These are phyloP conservation scores for Persicaria maculosa DNA, from an alignment of 148 eudicot species.

Conservation along the genomic window DNA sequence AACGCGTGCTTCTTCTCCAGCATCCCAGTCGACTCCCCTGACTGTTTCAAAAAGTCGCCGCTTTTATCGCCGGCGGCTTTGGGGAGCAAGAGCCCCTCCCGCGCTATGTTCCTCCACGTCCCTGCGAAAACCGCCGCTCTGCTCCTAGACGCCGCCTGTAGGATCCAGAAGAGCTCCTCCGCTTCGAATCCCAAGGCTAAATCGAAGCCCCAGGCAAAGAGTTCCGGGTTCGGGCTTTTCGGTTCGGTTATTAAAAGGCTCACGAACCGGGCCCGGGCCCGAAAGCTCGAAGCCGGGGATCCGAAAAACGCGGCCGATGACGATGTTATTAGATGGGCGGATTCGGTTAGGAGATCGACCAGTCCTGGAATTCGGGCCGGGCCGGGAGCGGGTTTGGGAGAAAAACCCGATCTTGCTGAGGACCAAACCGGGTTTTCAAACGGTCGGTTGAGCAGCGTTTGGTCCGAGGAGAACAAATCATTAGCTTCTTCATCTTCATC, in stretches of 20 bases:
- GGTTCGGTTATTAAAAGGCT: conserved; percentile 51
- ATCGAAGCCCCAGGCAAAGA: conserved; percentile 32
- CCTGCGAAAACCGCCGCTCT: conserved; percentile 65
- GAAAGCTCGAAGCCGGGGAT: conserved; percentile 18
- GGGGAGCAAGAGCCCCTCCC: conserved; percentile 12
- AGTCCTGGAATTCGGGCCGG: background rate
- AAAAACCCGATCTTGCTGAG: conserved; percentile 15
- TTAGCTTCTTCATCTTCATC: conserved; percentile 12
- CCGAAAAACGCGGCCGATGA: background rate
- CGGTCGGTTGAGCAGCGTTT: conserved; percentile 4
- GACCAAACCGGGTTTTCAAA: conserved; percentile 7
- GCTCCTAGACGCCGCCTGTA: conserved; percentile 65
- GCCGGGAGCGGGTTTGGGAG: background rate
- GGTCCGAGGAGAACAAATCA: conserved; percentile 13
- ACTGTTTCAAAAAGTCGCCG: conserved; percentile 44
- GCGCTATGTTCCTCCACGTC: conserved; percentile 46
- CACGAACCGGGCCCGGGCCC: conserved; percentile 25
- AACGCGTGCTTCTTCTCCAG: conserved; percentile 58
- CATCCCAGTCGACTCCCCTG: conserved; percentile 45
- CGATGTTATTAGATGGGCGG: conserved; percentile 10
- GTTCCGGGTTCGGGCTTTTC: conserved; percentile 40
- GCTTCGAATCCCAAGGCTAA: conserved; percentile 14
- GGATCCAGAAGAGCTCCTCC: conserved; percentile 41
- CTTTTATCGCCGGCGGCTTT: conserved; percentile 26
- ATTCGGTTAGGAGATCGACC: conserved; percentile 2